Evolutionary conservation across 768 basidiomycete genomes (phyloP).

Genomic region (Rhodosporidiobolus odoratus): DNA sequence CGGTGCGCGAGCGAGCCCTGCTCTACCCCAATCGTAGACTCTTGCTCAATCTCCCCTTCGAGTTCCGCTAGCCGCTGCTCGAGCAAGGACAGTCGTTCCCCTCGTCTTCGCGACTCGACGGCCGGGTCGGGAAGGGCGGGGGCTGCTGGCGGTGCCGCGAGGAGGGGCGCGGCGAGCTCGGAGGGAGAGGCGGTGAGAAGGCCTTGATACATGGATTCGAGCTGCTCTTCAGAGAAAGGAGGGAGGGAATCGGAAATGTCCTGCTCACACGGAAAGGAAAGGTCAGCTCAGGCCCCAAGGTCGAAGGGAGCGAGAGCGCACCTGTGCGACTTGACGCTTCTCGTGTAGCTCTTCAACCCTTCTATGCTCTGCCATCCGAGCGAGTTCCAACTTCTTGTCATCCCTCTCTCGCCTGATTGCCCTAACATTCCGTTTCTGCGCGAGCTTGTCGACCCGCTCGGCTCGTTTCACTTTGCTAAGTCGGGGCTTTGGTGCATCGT

Average conservation of each 20-base stretch:
- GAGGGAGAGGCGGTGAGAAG: conserved; percentile 44
- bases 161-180: conserved; percentile 14
- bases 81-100: conserved; percentile 37
- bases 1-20: too few relatives aligned
- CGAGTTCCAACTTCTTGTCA: not conserved
- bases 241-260: conserved; percentile 26
- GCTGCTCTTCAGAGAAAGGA: conserved; percentile 48
- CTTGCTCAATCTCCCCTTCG: conserved; percentile 15
- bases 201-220: conserved; percentile 51
- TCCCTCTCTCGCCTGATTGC: not conserved
- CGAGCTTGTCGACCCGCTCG: conserved; percentile 25
- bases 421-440: conserved; percentile 26
- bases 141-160: not conserved
- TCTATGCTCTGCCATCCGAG: not conserved
- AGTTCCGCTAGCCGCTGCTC: conserved; percentile 42
- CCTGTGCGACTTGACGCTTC: conserved; percentile 7
- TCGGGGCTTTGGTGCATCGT: not conserved
- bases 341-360: conserved; percentile 3
- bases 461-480: conserved; percentile 17
- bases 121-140: conserved; percentile 21
- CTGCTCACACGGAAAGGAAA: not conserved
- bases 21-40: too few relatives aligned
- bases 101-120: conserved; percentile 5
- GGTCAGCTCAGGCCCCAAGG: not conserved
- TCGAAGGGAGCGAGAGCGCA: not conserved